A percentile compares a stretch with the other conserved stretches of the same genome.
Conservation (phyloP, 2,329 filamentous ascomycete species). For the Thelonectria blattea region DNA sequence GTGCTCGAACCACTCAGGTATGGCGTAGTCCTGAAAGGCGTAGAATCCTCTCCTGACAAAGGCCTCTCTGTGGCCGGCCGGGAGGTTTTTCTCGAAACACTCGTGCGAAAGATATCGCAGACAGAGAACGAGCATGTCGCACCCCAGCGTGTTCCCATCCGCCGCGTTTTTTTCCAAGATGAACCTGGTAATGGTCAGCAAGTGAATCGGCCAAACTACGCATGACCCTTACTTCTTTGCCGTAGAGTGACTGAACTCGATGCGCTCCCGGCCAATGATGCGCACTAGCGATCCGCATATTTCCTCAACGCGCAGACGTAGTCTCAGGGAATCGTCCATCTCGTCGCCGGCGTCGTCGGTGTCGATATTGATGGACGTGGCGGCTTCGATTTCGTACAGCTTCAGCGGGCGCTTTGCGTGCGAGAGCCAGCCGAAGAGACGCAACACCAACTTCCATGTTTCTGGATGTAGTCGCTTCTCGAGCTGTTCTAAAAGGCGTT, state of each 20-base stretch:
- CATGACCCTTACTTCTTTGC: constrained; percentile 41
- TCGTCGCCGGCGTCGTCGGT: constrained; percentile 9
- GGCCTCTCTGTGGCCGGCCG: constrained; percentile 11
- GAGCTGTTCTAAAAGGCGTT: constrained; percentile 31
- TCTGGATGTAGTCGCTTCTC: background rate
- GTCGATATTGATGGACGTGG: constrained; percentile 36
- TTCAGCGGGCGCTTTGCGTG: constrained; percentile 48
- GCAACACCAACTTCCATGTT: constrained; percentile 29
- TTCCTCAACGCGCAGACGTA: constrained; percentile 39
- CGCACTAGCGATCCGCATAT: constrained; percentile 48
- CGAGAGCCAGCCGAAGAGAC: constrained; percentile 48
- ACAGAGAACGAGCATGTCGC: constrained; percentile 32
- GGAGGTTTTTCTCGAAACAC: constrained; percentile 38
- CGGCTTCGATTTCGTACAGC: constrained; percentile 49
- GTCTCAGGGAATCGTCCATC: constrained; percentile 27
- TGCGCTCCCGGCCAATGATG: constrained; percentile 36
- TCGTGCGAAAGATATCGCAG: constrained; percentile 43
- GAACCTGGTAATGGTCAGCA: constrained; percentile 20
- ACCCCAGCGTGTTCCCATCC: constrained; percentile 18
- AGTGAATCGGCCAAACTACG: background rate
- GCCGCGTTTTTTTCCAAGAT: constrained; percentile 36
- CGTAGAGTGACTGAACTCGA: constrained; percentile 48
- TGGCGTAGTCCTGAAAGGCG: constrained; percentile 48
- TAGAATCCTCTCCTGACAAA: constrained; percentile 39
- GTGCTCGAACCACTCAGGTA: constrained; percentile 44